Conservation (phyloP, 352 stramenopile species). For the Globisporangium acanthophoron region DNA sequence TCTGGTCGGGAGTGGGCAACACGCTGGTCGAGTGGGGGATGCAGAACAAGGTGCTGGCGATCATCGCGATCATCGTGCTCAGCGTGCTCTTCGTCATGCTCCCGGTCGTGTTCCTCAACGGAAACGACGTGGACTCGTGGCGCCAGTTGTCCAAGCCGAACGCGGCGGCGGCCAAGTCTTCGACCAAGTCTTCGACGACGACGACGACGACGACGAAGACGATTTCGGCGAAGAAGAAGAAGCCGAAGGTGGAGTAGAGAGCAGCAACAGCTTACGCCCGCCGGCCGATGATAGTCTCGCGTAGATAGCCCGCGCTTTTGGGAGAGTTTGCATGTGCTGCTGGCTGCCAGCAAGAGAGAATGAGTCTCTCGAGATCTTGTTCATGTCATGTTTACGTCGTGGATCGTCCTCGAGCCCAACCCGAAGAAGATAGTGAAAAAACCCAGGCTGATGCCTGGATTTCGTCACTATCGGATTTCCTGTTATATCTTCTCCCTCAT, state of each 20-base stretch:
- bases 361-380: too few species aligned
- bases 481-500: neutral
- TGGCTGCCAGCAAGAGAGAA: neutral
- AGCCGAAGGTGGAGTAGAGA: conserved; percentile 45
- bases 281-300: neutral
- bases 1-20: conserved; percentile 58
- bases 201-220: neutral
- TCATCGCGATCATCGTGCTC: conserved; percentile 42
- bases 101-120: conserved; percentile 49
- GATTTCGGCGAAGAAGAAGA: conserved; percentile 6
- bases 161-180: conserved; percentile 12
- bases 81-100: conserved; percentile 57
- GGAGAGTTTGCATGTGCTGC: neutral
- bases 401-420: too few species aligned
- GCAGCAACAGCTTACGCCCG: neutral
- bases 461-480: neutral
- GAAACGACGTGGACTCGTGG: conserved; percentile 53
- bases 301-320: neutral
- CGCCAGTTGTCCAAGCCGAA: conserved; percentile 29
- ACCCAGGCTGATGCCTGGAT: neutral
- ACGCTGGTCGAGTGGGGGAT: conserved; percentile 53
- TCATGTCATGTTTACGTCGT: too few species aligned
- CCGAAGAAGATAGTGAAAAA: too few species aligned
- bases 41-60: conserved; percentile 56
- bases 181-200: neutral